Evolutionary conservation across 805 yeast genomes (phyloP).

Genomic region (Kodamaea lidongshanica): DNA sequence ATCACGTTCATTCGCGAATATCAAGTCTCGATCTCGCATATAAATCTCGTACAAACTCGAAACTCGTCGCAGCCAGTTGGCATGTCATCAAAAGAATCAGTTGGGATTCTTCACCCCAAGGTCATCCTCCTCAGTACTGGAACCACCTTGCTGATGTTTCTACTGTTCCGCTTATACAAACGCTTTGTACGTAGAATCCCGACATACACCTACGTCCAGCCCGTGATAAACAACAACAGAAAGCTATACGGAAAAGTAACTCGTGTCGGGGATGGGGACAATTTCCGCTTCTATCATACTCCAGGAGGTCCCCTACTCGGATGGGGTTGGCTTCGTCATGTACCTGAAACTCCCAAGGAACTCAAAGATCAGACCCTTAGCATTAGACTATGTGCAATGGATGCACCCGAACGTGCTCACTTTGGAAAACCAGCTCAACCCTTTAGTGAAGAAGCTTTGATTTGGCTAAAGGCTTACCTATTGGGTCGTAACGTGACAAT

Average conservation of each 20-base stretch:
- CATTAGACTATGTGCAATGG: constrained; percentile 84
- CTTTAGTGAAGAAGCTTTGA: constrained; percentile 73
- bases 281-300: constrained; percentile 84
- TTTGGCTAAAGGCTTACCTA: constrained; percentile 65
- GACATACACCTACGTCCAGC: constrained; percentile 34
- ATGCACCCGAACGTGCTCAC: constrained; percentile 94
- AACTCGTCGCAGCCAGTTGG: no score
- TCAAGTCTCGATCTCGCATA: no score
- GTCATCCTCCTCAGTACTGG: constrained; percentile 35
- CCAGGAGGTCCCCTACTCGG: constrained; percentile 88
- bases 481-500: constrained; percentile 65
- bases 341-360: constrained; percentile 48
- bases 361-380: constrained; percentile 65
- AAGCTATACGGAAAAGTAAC: constrained; percentile 64
- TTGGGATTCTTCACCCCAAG: constrained; percentile 30
- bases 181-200: constrained; percentile 30
- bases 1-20: no score
- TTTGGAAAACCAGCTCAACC: constrained; percentile 94
- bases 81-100: background rate
- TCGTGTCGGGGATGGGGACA: constrained; percentile 93
- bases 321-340: constrained; percentile 83
- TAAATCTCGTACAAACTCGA: no score
- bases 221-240: constrained; percentile 26
- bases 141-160: constrained; percentile 21
- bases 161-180: constrained; percentile 26